Conservation (phyloP, 768 basidiomycete species). For the Suillus plorans region DNA sequence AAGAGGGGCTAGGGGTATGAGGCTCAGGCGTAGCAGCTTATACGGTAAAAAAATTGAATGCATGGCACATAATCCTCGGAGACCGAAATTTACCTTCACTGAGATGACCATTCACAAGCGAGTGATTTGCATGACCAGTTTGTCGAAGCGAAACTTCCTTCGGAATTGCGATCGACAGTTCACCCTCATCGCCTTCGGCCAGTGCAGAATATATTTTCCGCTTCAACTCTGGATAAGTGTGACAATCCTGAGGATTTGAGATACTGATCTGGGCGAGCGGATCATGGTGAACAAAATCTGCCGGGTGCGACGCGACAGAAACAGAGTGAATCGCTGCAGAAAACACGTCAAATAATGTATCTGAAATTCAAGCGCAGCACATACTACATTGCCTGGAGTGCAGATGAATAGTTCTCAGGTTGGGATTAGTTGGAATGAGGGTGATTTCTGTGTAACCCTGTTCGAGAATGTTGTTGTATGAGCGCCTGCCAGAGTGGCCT, state of each 20-base stretch:
- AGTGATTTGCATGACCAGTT: constrained; percentile 44
- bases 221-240: constrained; percentile 91
- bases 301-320: constrained; percentile 66
- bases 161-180: constrained; percentile 87
- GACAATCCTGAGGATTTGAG: constrained; percentile 73
- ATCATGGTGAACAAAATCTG: constrained; percentile 80
- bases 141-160: constrained; percentile 66
- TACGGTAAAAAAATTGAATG: constrained; percentile 12
- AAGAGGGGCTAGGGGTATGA: constrained; percentile 54
- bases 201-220: constrained; percentile 88
- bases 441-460: constrained; percentile 95
- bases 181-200: constrained; percentile 91
- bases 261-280: constrained; percentile 65
- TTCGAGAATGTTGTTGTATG: constrained; percentile 16
- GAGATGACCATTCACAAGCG: constrained; percentile 38
- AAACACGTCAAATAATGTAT: constrained; percentile 23
- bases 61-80: not conserved
- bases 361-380: constrained; percentile 31
- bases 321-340: constrained; percentile 67
- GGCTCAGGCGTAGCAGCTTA: constrained; percentile 82
- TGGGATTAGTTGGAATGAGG: constrained; percentile 74
- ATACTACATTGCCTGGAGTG: constrained; percentile 87
- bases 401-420: constrained; percentile 81
- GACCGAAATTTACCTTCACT: constrained; percentile 53
- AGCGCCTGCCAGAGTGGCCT: constrained; percentile 17